phyloP scores from a whole-genome alignment of 768 basidiomycete species.

The Psilocybe cubensis region DNA sequence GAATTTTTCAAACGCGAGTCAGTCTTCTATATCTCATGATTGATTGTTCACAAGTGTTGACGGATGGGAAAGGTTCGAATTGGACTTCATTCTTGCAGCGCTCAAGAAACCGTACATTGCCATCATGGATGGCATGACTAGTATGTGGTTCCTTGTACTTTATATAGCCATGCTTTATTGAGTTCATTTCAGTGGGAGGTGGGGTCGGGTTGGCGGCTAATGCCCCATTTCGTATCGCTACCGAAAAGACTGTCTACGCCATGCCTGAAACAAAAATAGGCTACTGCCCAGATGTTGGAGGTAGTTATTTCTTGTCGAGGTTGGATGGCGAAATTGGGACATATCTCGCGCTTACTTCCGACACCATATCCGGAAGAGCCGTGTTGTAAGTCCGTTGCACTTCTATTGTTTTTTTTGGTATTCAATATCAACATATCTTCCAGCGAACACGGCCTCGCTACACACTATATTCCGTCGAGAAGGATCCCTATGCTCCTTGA shows the following conservation, averaged over 20 bases:
- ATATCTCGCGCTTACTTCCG: conserved; percentile 89
- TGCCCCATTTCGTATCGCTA: conserved; percentile 91
- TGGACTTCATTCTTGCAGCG: conserved; percentile 73
- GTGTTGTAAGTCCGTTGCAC: conserved; percentile 69
- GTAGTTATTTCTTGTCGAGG: conserved; percentile 85
- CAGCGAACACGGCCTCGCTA: conserved; percentile 92
- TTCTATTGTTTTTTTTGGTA: conserved; percentile 5
- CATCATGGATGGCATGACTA: conserved; percentile 89
- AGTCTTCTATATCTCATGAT: conserved; percentile 31
- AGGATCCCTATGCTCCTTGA: conserved; percentile 73
- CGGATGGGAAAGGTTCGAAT: conserved; percentile 64
- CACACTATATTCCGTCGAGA: conserved; percentile 86
- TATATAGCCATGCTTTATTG: conserved; percentile 7
- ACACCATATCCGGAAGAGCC: conserved; percentile 72
- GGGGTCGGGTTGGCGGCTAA: conserved; percentile 87
- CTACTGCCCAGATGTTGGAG: conserved; percentile 92
- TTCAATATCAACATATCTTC: conserved; percentile 8
- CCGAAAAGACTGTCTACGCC: conserved; percentile 87
- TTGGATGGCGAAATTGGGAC: conserved; percentile 92
- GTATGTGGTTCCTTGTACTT: conserved; percentile 53
- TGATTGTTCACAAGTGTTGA: conserved; percentile 2
- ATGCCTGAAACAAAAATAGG: conserved; percentile 98
- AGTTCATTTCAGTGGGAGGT: conserved; percentile 77
- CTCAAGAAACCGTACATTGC: conserved; percentile 89
- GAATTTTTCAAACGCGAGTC: conserved; percentile 92